These are phyloP conservation scores for Forsythia viridissima DNA, from an alignment of 257 asterid genomes.

Conservation along the genomic window DNA sequence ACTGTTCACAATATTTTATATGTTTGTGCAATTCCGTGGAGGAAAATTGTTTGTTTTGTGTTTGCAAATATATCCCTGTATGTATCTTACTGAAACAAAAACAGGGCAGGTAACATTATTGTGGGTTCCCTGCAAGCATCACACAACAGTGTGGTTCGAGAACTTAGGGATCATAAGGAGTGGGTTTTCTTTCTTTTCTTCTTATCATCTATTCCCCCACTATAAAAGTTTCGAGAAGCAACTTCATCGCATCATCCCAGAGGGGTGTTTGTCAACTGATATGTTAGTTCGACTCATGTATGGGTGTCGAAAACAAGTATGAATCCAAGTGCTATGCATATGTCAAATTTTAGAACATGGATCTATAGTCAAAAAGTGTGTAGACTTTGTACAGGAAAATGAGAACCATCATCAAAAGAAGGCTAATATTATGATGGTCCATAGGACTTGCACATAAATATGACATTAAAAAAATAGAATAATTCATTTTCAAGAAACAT, in stretches of 20 bases:
- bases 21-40: not conserved
- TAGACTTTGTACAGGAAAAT: too few species aligned
- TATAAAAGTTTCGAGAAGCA: not conserved
- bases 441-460: not conserved
- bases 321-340: too few species aligned
- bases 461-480: not conserved
- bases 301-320: too few species aligned
- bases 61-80: not conserved
- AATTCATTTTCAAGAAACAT: not conserved
- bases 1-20: not conserved
- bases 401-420: not conserved
- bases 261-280: not conserved
- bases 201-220: not conserved
- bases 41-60: not conserved
- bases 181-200: not conserved
- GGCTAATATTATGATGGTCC: not conserved
- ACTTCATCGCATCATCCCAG: not conserved
- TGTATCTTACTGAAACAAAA: not conserved
- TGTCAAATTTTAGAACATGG: too few species aligned
- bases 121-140: not conserved
- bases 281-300: not conserved
- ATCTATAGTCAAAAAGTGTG: too few species aligned
- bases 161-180: not conserved
- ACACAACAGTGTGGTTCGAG: not conserved
- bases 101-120: not conserved